Evolutionary conservation across 331 rosid genomes (phyloP).

Genomic region (Pyracantha coccinea): DNA sequence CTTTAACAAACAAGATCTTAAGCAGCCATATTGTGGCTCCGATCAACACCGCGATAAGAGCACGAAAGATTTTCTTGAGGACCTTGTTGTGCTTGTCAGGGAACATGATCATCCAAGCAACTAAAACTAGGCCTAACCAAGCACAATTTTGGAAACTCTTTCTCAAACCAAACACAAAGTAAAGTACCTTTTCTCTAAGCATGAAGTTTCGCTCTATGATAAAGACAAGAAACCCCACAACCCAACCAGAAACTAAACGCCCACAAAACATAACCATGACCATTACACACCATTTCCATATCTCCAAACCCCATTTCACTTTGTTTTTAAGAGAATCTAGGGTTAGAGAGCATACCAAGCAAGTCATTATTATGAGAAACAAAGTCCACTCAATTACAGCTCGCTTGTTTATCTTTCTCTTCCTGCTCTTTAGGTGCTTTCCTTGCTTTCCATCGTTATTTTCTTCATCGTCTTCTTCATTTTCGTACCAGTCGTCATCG

Average conservation of each 20-base stretch:
- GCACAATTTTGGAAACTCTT: conserved; percentile 47
- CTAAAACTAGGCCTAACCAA: conserved; percentile 36
- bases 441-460: not conserved
- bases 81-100: conserved; percentile 28
- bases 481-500: conserved; percentile 16
- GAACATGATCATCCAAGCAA: conserved; percentile 42
- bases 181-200: conserved; percentile 35
- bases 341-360: conserved; percentile 32
- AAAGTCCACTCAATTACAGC: conserved; percentile 29
- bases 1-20: conserved; percentile 35
- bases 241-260: conserved; percentile 38
- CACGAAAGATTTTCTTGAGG: conserved; percentile 26
- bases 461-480: conserved; percentile 12
- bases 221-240: conserved; percentile 30
- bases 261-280: conserved; percentile 47
- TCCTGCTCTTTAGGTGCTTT: conserved; percentile 8
- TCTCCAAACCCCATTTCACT: conserved; percentile 22
- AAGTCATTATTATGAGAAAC: conserved; percentile 30
- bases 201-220: conserved; percentile 43
- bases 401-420: conserved; percentile 28
- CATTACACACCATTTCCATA: conserved; percentile 47
- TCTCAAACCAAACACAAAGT: conserved; percentile 39
- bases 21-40: conserved; percentile 44
- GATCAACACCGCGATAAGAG: conserved; percentile 29
- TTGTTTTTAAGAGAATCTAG: conserved; percentile 6